Conservation (phyloP, 1,284 basidiomycete genomes). For the Ceratobasidium sp. region DNA sequence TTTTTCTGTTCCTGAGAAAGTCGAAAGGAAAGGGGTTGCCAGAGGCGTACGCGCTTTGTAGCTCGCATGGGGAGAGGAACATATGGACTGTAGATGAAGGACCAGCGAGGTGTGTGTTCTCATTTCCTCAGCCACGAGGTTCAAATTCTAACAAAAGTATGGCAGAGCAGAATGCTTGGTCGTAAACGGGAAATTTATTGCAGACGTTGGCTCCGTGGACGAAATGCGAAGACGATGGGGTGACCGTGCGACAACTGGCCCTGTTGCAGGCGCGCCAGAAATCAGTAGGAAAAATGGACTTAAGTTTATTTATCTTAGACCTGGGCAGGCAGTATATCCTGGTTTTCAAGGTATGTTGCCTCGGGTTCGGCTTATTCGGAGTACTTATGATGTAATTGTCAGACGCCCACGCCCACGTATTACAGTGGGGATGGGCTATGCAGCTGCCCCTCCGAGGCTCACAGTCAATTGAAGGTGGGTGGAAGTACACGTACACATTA, state of each 20-base stretch:
- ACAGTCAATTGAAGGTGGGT: conserved; percentile 70
- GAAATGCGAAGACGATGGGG: conserved; percentile 55
- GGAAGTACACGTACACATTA: neutral
- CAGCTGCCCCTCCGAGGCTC: conserved; percentile 74
- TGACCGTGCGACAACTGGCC: conserved; percentile 55
- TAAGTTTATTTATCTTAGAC: conserved; percentile 62
- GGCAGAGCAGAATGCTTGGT: conserved; percentile 73
- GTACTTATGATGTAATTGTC: conserved; percentile 6
- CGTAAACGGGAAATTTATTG: conserved; percentile 70
- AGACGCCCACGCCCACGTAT: conserved; percentile 87
- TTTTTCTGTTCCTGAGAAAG: conserved; percentile 26
- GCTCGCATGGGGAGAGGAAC: conserved; percentile 35
- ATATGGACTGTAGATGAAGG: conserved; percentile 71
- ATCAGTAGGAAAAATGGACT: conserved; percentile 55
- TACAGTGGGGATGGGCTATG: conserved; percentile 77
- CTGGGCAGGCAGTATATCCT: conserved; percentile 72
- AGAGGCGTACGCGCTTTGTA: conserved; percentile 42
- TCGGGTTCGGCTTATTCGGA: neutral
- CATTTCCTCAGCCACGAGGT: too few relatives aligned
- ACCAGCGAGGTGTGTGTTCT: conserved; percentile 55
- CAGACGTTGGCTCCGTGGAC: conserved; percentile 72
- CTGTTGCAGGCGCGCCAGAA: conserved; percentile 51
- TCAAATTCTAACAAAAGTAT: neutral
- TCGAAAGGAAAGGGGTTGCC: conserved; percentile 24
- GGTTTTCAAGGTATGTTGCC: conserved; percentile 72